Base-by-base conservation (phyloP, 2,329 filamentous ascomycete species). In the Orbilia quercus region DNA sequence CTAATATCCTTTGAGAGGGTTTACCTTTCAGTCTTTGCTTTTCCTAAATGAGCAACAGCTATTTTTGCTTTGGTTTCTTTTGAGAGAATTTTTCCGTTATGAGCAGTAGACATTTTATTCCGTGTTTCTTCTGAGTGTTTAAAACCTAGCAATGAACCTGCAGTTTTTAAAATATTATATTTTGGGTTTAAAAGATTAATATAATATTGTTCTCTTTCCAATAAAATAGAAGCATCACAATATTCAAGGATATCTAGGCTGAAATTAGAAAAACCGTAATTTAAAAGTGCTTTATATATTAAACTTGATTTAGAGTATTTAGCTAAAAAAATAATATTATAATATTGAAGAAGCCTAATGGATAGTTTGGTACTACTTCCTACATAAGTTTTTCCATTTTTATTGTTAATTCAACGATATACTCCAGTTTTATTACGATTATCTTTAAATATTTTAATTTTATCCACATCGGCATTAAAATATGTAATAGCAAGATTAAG, bases 81-180 rank as follows among this genome's bases (percentile, higher is more conserved):
- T 23, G 22, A 51, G 28, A 31, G 28, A 31, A 31, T 40, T 40
- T 40, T 16, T 40, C 36, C n/a, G 2, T 34, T 16, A 42, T 57
- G 22, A 22, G 42, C 23, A 38, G 34, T 44, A 9, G 20, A 25
- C 28, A 42, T 42, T 28, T 42, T 28, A 34, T 28, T 42, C 25
- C 22, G 31, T 14, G 31, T 40, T 42, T 40, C 40, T 60, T 44
- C 18, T 28, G 53, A 47, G 36, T 71, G 65, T 59, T 55, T 71
- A 42, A 36, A 54, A 23, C 65, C 65, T 31, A 67, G 51, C 14
- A 23, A 11, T 50, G 60, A 67, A 38, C 42, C 59, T 16, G 59
- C 65, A 11, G 11, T 42, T 40, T 71, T 65, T 54, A 67, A 34
- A 36, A 67, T 71, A 55, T 71, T 71, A 44, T 71, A 71, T 57